Evolutionary conservation across 148 eudicot species (phyloP).

Genomic region (Spergularia marina): DNA sequence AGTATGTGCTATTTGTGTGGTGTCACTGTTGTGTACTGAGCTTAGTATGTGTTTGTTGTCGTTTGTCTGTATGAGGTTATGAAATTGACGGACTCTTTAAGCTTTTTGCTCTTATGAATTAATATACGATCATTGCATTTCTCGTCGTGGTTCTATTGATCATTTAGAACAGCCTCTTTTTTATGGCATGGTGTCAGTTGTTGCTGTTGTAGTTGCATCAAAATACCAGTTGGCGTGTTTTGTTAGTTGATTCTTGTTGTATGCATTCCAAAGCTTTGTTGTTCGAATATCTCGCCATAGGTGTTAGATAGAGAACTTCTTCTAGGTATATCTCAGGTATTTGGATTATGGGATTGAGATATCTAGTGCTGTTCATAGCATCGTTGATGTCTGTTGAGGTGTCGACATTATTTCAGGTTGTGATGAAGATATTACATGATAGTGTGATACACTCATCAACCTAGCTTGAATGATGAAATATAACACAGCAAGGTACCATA

Average conservation of each 20-base stretch:
- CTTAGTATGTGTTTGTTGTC: conserved; percentile 3
- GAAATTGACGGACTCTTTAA: background rate
- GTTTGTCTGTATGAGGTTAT: conserved; percentile 6
- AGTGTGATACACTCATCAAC: background rate
- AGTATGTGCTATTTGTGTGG: conserved; percentile 39
- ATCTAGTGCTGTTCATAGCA: background rate
- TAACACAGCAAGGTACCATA: no score
- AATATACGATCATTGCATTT: background rate
- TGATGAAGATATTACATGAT: background rate
- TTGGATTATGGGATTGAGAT: background rate
- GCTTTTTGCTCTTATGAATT: background rate
- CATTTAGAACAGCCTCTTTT: no score
- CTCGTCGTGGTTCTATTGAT: background rate
- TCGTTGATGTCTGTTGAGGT: background rate
- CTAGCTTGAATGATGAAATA: no score
- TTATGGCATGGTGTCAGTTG: no score
- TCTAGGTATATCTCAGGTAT: background rate
- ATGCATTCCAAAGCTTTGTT: no score
- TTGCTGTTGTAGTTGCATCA: no score
- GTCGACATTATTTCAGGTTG: background rate
- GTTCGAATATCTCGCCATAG: no score
- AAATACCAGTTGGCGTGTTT: no score
- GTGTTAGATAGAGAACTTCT: background rate
- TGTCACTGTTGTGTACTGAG: background rate
- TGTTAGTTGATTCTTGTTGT: no score